Evolutionary conservation across 2,329 filamentous ascomycete species (phyloP), one percentile per base, ranked within the genome.

Genomic region (Fusarium cicatricum): DNA sequence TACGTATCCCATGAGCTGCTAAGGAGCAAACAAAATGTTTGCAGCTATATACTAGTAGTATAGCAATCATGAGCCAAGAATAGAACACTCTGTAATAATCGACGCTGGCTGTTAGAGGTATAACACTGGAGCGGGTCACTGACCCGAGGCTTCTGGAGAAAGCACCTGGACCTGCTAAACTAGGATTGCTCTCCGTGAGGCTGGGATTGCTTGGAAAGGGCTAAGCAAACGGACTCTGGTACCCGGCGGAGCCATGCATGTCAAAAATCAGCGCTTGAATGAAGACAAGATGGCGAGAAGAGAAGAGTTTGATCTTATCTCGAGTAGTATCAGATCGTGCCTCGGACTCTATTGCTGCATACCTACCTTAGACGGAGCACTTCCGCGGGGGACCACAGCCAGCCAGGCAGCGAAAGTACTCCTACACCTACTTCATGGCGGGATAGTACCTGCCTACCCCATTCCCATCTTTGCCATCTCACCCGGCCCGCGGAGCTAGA

Each of bases 401-500:
- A 16, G 14, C 16, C 36, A 12, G 12, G n/a, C 12, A 42, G 15
- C 12, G 11, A 36, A 50, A 21, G 47, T 49, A 49, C 23, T n/a
- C 19, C 6, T 19, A 28, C 33, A 49, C 4, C 15, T n/a, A 32
- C 26, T 49, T n/a, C n/a, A 33, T 3, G 26, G 37, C 19, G 31
- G 14, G 21, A 17, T 9, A 21, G 15, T 50, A 50, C 47, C 39
- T 41, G 29, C 23, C 23, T 16, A 21, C 16, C 47, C 16, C n/a
- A n/a, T n/a, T n/a, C n/a, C n/a, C n/a, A 26, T n/a, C 29, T 10
- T 4, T 16, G 9, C 12, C 19, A 50, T 34, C 19, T 37, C 10
- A 43, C 31, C 29, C 31, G 38, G 47, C 47, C 47, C 47, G 48
- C 48, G n/a, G 33, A 52, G 48, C 33, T 37, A 40, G 42, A 51